phyloP scores from a whole-genome alignment of 1,284 basidiomycete species.

The Cystobasidium pallidum region DNA sequence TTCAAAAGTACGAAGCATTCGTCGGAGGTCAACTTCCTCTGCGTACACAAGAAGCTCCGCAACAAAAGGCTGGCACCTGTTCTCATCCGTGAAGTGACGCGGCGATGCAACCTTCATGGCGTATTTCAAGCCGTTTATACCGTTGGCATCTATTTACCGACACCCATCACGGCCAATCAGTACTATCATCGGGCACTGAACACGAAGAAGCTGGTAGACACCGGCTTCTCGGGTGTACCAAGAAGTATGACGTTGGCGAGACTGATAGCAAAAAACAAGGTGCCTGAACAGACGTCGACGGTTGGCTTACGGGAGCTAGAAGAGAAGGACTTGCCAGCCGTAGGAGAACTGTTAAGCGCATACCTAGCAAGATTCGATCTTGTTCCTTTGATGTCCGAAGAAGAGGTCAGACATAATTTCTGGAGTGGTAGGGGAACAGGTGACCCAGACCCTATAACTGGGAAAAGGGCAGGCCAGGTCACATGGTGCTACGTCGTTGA shows the following conservation, averaged over 20 bases:
- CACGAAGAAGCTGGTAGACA: slow-evolving; percentile 86
- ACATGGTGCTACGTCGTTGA: slow-evolving; percentile 97
- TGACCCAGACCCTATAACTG: slow-evolving; percentile 58
- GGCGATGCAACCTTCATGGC: slow-evolving; percentile 84
- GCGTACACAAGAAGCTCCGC: slow-evolving; percentile 95
- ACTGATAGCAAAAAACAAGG: slow-evolving; percentile 74
- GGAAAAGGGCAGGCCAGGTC: slow-evolving; percentile 65
- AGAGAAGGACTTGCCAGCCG: slow-evolving; percentile 72
- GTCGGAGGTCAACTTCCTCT: slow-evolving; percentile 96
- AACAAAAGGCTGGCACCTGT: slow-evolving; percentile 95
- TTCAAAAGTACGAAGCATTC: slow-evolving; percentile 69
- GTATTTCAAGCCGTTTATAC: slow-evolving; percentile 99
- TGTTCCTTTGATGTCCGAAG: slow-evolving; percentile 73
- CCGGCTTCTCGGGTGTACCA: slow-evolving; percentile 85
- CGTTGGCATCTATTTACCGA: slow-evolving; percentile 84
- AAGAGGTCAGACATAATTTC: slow-evolving; percentile 86
- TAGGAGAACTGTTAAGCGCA: slow-evolving; percentile 71
- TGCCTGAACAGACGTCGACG: slow-evolving; percentile 61
- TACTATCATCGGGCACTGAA: slow-evolving; percentile 89
- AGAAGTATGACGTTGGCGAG: slow-evolving; percentile 82
- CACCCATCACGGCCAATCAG: slow-evolving; percentile 81
- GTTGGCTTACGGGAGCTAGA: slow-evolving; percentile 89
- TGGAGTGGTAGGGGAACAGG: slow-evolving; percentile 78
- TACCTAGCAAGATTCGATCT: slow-evolving; percentile 89
- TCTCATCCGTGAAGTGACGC: slow-evolving; percentile 96